These are phyloP conservation scores for Pichia sp. DNA, from an alignment of 1,139 yeast genomes.

Conservation along the genomic window DNA sequence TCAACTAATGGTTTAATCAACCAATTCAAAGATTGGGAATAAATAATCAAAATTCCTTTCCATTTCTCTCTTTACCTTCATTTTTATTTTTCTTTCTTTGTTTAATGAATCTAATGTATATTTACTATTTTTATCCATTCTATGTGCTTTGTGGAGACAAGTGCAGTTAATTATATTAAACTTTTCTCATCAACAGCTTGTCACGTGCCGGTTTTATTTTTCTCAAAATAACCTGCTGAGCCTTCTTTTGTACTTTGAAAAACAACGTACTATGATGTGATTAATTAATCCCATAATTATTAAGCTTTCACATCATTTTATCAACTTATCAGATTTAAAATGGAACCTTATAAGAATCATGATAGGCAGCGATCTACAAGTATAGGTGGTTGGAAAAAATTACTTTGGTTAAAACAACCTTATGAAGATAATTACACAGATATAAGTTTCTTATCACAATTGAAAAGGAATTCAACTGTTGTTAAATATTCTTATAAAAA, in stretches of 20 bases:
- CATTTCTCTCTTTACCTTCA: background rate
- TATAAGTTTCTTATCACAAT: conserved; percentile 64
- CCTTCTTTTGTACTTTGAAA: no score
- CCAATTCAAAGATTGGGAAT: conserved; percentile 88
- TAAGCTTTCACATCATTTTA: no score
- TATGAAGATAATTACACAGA: conserved; percentile 93
- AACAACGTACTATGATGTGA: no score
- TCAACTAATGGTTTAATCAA: conserved; percentile 90
- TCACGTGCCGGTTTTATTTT: no score
- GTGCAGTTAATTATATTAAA: no score
- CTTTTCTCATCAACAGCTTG: no score
- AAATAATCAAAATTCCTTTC: no score
- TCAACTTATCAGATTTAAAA: no score
- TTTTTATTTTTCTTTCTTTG: background rate
- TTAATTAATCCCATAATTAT: no score
- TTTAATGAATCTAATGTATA: background rate
- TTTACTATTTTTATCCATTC: background rate
- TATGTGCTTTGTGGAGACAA: no score
- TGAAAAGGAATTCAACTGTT: conserved; percentile 71
- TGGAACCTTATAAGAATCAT: background rate
- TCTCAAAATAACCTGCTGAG: no score
- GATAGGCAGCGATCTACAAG: background rate
- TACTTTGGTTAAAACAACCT: conserved; percentile 80
- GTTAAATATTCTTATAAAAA: conserved; percentile 57
- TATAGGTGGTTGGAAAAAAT: conserved; percentile 56